Conservation (phyloP, 169 alveolate genomes). For the Babesia gibsoni region DNA sequence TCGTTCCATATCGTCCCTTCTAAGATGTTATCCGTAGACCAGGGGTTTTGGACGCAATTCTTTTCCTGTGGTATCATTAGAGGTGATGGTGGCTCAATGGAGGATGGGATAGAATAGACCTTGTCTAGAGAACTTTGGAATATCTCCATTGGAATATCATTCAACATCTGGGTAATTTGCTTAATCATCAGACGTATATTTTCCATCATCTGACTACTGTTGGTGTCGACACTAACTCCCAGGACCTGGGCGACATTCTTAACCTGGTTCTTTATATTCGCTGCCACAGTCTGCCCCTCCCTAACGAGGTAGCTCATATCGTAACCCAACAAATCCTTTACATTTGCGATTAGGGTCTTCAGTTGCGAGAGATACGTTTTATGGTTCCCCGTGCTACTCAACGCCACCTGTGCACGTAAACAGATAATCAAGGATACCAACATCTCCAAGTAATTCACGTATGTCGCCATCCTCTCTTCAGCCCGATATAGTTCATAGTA, state of each 20-base stretch:
- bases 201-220: constrained; percentile 4
- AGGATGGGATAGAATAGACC: constrained; percentile 53
- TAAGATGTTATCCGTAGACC: not conserved
- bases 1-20: constrained; percentile 53
- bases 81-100: constrained; percentile 64
- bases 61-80: not conserved
- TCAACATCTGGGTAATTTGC: constrained; percentile 31
- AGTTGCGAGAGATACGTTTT: not conserved
- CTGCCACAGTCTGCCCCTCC: not conserved
- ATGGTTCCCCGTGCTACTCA: not conserved
- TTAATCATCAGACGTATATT: constrained; percentile 14
- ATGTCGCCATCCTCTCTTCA: constrained; percentile 11
- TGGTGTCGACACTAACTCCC: not conserved
- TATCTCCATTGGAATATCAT: constrained; percentile 18
- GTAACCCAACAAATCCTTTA: constrained; percentile 8
- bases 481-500: constrained; percentile 82
- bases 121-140: constrained; percentile 33
- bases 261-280: not conserved
- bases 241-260: not conserved
- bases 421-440: constrained; percentile 39
- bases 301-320: constrained; percentile 8
- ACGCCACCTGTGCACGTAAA: constrained; percentile 4
- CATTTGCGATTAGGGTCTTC: not conserved
- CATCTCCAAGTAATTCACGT: constrained; percentile 23
- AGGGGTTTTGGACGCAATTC: not conserved